Base-by-base conservation (phyloP, 2,329 filamentous ascomycete species). In the Trichoderma koningii region DNA sequence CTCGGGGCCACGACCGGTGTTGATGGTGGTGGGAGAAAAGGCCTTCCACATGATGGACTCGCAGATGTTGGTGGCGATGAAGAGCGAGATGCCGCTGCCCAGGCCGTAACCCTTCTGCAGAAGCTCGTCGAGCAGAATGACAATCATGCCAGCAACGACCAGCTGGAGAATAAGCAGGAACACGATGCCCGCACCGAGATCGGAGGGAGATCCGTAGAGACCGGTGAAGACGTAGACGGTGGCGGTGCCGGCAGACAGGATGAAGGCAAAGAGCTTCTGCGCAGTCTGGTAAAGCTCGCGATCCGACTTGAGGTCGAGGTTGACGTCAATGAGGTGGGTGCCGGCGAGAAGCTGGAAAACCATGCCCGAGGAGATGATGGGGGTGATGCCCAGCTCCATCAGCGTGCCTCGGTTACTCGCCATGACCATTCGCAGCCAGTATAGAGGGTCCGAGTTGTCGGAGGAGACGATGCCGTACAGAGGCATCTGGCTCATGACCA, bases 41-140 rank as follows among this genome's bases (percentile, higher is more conserved):
- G 96, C 95, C 87, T 97, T 97, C 95, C 95, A 99, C 83, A 99
- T 91, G 80, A 99, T 99, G 65, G 94, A 97, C 85, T 99, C 95
- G 91, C 95, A 99, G 76, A 99, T 98, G 87, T 98, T 98, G 84
- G 95, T 99, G 71, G 95, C 95, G 77, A 99, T 99, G 87, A 99
- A 99, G 70, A 99, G 91, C 55, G 94, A 98, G 79, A 99, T 99
- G 82, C 95, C 95, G 77, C 92, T 96, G 81, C 95, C 95, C 70
- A 99, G 90, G 80, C 95, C 95, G 76, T 99, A 99, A 72, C 95
- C 95, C 88, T 99, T 99, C 84, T 99, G 96, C 74, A 99, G 90
- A 67, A 99, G 89, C 86, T 99, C 95, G 75, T 99, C 95, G 66
- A 99, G 91, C 67, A 99, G 91, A 79, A 99, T 98, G 80, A 99